Percentiles rank a stretch among this genome's conserved stretches.
These are phyloP conservation scores for Aureobasidium vineae DNA, from an alignment of 2,329 filamentous ascomycete species.

Conservation along the genomic window DNA sequence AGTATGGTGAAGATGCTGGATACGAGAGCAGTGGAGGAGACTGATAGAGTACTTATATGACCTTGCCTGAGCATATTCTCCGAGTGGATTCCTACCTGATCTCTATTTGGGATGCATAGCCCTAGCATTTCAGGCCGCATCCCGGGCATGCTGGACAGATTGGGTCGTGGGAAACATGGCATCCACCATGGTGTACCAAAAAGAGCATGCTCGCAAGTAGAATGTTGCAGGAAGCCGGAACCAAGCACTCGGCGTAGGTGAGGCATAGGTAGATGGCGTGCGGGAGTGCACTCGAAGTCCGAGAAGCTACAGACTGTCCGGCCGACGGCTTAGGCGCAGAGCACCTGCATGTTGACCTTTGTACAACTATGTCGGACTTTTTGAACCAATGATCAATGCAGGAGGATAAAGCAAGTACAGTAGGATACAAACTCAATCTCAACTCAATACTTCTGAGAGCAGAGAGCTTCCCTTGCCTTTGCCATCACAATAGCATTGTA, in stretches of 20 bases:
- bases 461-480: neutral
- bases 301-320: conserved; percentile 12
- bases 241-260: conserved; percentile 11
- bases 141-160: neutral
- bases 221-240: neutral
- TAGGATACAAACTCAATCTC: neutral
- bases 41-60: conserved; percentile 16
- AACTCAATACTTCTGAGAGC: neutral
- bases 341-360: conserved; percentile 13
- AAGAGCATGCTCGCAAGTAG: conserved; percentile 2
- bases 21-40: neutral
- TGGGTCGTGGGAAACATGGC: neutral
- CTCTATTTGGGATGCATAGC: conserved; percentile 1
- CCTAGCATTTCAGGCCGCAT: conserved; percentile 13
- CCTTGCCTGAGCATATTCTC: neutral
- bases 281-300: conserved; percentile 21
- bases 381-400: conserved; percentile 11
- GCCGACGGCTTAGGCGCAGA: conserved; percentile 5
- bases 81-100: neutral
- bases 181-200: conserved; percentile 20
- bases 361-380: conserved; percentile 21
- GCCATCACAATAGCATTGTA: neutral
- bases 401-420: neutral
- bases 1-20: conserved; percentile 2
- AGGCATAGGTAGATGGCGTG: conserved; percentile 8